phyloP scores from a whole-genome alignment of 75 land plant species.

The Picea sitchensis region DNA sequence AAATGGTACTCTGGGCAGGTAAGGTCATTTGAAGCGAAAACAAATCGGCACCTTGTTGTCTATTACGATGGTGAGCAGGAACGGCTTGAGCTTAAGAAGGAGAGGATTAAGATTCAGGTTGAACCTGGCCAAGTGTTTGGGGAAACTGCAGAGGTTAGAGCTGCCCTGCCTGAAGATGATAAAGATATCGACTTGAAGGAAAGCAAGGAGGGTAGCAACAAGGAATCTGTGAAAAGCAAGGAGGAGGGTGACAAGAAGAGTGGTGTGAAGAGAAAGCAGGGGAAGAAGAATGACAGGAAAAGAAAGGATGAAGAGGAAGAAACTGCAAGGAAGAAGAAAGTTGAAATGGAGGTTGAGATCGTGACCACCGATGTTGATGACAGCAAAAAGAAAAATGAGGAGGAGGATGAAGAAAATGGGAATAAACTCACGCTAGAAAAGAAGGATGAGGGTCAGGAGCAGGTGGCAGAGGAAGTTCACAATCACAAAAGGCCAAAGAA shows the following conservation, averaged over 20 bases:
- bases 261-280: background rate
- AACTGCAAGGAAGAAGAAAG: background rate
- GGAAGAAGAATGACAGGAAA: background rate
- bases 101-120: conserved; percentile 24
- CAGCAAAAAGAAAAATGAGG: background rate
- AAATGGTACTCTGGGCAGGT: conserved; percentile 38
- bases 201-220: background rate
- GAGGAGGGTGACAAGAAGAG: conserved; percentile 8
- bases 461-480: background rate
- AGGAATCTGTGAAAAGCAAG: background rate
- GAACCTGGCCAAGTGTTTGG: background rate
- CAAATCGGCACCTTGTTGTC: conserved; percentile 24
- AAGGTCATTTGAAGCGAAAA: conserved; percentile 16
- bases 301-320: background rate
- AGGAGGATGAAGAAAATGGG: background rate
- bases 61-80: conserved; percentile 46
- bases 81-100: conserved; percentile 31
- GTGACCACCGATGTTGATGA: background rate
- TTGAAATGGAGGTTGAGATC: background rate
- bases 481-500: background rate
- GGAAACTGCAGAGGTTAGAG: background rate
- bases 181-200: background rate
- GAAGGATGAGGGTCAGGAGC: background rate
- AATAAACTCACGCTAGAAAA: background rate
- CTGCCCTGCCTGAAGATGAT: background rate